Conservation (phyloP, 2,329 filamentous ascomycete species). For the Setomelanomma holmii region DNA sequence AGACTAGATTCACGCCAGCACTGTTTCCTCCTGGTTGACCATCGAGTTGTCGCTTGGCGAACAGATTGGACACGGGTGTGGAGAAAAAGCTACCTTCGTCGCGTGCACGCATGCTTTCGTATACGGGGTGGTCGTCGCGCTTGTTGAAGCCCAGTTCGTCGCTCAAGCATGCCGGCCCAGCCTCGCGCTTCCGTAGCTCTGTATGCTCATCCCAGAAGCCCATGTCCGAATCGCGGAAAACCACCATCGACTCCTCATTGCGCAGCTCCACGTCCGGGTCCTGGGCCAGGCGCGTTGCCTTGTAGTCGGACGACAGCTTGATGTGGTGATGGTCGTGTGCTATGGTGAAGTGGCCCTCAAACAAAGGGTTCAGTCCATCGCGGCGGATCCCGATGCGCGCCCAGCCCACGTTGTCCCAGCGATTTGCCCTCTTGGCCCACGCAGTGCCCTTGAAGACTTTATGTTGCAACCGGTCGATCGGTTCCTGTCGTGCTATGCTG, state of each 20-base stretch:
- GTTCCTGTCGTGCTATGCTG: slow-evolving; percentile 68
- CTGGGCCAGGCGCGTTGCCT: slow-evolving; percentile 68
- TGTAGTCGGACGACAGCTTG: slow-evolving; percentile 76
- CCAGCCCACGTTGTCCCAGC: slow-evolving; percentile 87
- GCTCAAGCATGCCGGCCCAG: slow-evolving; percentile 66
- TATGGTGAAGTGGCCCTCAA: slow-evolving; percentile 88
- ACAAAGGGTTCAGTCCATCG: slow-evolving; percentile 81
- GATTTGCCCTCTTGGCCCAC: slow-evolving; percentile 76
- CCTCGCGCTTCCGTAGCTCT: slow-evolving; percentile 68
- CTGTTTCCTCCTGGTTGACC: slow-evolving; percentile 74
- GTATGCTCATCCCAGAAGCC: slow-evolving; percentile 53
- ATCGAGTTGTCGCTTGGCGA: slow-evolving; percentile 74
- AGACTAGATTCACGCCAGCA: slow-evolving; percentile 78
- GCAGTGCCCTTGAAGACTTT: slow-evolving; percentile 84
- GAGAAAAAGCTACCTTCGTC: slow-evolving; percentile 62
- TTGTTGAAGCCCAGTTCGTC: slow-evolving; percentile 82
- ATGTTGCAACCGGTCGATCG: slow-evolving; percentile 75
- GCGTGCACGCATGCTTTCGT: slow-evolving; percentile 59
- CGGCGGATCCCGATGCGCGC: slow-evolving; percentile 78
- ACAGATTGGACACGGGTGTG: slow-evolving; percentile 70
- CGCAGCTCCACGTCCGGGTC: slow-evolving; percentile 71
- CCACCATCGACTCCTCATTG: slow-evolving; percentile 79
- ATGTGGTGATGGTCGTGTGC: slow-evolving; percentile 86
- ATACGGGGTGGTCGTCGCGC: slow-evolving; percentile 73
- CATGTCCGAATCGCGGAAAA: slow-evolving; percentile 92